Evolutionary conservation across 2,329 filamentous ascomycete genomes (phyloP), one percentile per base, ranked within the genome.

Genomic region (Pseudocercospora cruenta): DNA sequence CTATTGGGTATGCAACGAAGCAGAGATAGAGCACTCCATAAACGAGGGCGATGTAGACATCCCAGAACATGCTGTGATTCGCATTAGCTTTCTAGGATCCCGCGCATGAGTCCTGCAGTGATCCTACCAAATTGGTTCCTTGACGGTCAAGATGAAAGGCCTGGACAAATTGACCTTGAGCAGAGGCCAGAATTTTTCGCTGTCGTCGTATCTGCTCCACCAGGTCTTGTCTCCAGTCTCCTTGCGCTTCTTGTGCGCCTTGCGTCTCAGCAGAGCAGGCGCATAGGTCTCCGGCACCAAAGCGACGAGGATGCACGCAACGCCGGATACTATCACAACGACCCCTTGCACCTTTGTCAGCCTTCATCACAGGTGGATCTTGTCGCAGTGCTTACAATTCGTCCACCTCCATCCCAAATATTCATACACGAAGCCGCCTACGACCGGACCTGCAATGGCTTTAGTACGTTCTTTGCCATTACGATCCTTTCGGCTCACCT

Each of bases 11-110:
- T 12, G 92, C 92, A 16, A 96, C 90, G 80, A 97, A 97, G 79
- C 92, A 96, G 33, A 97, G 87, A 74, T 95, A 95, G 1, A 97
- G 83, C 47, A 96, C 93, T 19, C 89, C 91, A 77, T 97, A 97
- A 39, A 96, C 87, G 45, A 96, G 82, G 0, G 91, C 86, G 69
- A 91, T 87, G 71, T 90, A 91, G 36, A 88, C 77, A 73, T 90
- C 86, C 88, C 88, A 94, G 76, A 88, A 89, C 31, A 94, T 91
- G 58, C 89, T 90, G 64, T 47, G 39, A 9, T 19, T 14, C 39
- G n/a, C 55, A 33, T 64, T 36, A 62, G 47, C 55, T 12, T 22
- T 10, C 36, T 24, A 4, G 39, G 22, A 39, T 28, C n/a, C 22
- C 47, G 24, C n/a, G 36, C 19, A 55, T 67, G n/a, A 19, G 39